Evolutionary conservation across 2,329 filamentous ascomycete genomes (phyloP).

Genomic region (Didymosphaeria variabile): DNA sequence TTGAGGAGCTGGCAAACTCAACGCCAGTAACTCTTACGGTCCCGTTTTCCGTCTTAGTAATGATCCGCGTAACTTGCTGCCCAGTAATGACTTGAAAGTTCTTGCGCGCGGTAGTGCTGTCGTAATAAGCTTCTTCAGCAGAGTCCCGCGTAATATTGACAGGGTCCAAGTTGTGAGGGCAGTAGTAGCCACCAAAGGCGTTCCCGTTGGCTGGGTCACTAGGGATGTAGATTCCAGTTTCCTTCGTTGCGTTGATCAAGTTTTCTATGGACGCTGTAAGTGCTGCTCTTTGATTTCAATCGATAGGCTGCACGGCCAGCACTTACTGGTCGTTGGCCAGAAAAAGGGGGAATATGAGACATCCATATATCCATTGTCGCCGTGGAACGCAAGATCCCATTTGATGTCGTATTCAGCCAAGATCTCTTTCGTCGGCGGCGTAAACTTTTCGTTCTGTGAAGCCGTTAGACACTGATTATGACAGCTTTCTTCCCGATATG

Average conservation of each 20-base stretch:
- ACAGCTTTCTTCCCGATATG: background rate
- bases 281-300: background rate
- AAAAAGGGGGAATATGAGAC: constrained; percentile 30
- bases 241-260: constrained; percentile 27
- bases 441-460: constrained; percentile 31
- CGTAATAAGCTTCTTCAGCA: constrained; percentile 33
- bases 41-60: constrained; percentile 21
- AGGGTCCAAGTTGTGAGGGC: constrained; percentile 30
- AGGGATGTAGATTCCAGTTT: constrained; percentile 24
- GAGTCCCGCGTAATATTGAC: constrained; percentile 27
- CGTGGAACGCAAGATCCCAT: constrained; percentile 24
- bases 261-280: constrained; percentile 25
- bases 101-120: constrained; percentile 22
- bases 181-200: constrained; percentile 33
- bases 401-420: constrained; percentile 32
- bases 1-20: constrained; percentile 28
- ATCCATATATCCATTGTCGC: constrained; percentile 29
- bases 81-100: constrained; percentile 34
- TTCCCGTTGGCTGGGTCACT: constrained; percentile 33
- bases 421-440: constrained; percentile 28
- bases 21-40: constrained; percentile 29
- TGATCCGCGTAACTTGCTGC: constrained; percentile 25
- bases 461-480: constrained; percentile 14
- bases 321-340: constrained; percentile 34
- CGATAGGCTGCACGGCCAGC: background rate